Evolutionary conservation across 1,284 basidiomycete species (phyloP), one percentile per base, ranked within the genome.

Genomic region (Ganoderma sinense): DNA sequence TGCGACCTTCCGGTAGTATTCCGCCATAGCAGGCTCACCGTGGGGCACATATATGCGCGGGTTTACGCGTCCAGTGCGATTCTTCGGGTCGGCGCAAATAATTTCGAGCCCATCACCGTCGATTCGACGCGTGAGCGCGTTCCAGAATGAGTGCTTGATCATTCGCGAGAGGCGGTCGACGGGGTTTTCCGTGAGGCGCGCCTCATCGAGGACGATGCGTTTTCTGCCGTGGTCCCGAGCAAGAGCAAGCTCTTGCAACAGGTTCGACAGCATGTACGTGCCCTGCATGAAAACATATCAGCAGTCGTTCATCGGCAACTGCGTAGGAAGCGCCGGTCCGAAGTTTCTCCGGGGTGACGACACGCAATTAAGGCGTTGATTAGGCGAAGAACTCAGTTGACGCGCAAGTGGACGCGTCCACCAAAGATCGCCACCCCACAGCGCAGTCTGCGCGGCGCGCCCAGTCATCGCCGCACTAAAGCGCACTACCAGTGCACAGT

Each of bases 131-230:
- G 98, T 99, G 63, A 99, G 87, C 11, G 97, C 95, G 80, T 97
- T 95, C 97, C 97, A 99, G 86, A 99, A 99, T 14, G 95, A 97
- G 82, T 97, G 92, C 80, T 93, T 94, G 84, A 99, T 99, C 97
- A 99, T 99, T 70, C 98, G 91, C 29, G 95, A 97, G 51, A 99
- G 88, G 56, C 97, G 93, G 80, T 98, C 96, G 56, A 99, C 97
- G 0, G 97, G 98, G 80, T 99, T 99, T 83, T 99, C 97, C 0
- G 95, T 96, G 65, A 99, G 86, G 70, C 97, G 93, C 23, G 96
- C 91, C 81, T 99, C 97, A 77, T 99, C 97, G n/a, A 99, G 91
- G 16, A 99, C 95, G 79, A 99, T 98, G 43, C 96, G 94, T 82
- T 97, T 97, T 66, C 97, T 88, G 67, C 95, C 94, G 80, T 97